Base-by-base conservation (phyloP, 2,329 filamentous ascomycete species). In the Claviceps spartinae region DNA sequence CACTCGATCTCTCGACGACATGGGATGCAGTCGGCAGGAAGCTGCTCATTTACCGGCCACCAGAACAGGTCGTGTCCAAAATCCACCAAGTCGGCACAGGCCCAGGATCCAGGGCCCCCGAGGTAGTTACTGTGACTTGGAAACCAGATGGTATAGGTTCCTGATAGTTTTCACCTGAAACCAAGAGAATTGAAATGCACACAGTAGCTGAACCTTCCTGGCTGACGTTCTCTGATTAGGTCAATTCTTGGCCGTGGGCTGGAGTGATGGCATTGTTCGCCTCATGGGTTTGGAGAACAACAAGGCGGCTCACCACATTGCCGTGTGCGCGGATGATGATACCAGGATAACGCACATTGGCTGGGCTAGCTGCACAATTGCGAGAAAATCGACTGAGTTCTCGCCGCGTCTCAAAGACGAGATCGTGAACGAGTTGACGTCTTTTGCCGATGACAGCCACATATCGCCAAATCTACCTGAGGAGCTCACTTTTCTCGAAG, bases 1-100 rank as follows among this genome's bases (percentile, higher is more conserved):
- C 83, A 8, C 86, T 95, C 72, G 88, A 96, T 67, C 75, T 97
- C 46, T 75, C 85, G n/a, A 83, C 84, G 5, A 75, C 89, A 13
- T 71, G 70, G 65, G 85, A 86, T 13, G 79, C 76, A n/a, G 74
- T 76, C 16, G 78, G 82, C 54, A 81, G 81, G 48, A 81, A 82
- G 48, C 72, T 96, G 18, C 76, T 85, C 58, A 81, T 95, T 44
- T 90, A 85, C 67, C 79, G 91, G 48, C 77, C 90, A 16, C 87
- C 85, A 55, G 85, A 84, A 1, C 88, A 96, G 57, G 59, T 72
- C 7, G 76, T 81, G 9, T 73, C 75, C 51, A 79, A 74, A 57
- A 74, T 71, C 44, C 73, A 72, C 54, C 73, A 75, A 54, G 63
- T 67, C 22, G 67, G 67, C 11, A 67, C 67, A 11, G 60, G 65